phyloP scores from a whole-genome alignment of 345 rosid species.

The Rubroshorea leprosula region DNA sequence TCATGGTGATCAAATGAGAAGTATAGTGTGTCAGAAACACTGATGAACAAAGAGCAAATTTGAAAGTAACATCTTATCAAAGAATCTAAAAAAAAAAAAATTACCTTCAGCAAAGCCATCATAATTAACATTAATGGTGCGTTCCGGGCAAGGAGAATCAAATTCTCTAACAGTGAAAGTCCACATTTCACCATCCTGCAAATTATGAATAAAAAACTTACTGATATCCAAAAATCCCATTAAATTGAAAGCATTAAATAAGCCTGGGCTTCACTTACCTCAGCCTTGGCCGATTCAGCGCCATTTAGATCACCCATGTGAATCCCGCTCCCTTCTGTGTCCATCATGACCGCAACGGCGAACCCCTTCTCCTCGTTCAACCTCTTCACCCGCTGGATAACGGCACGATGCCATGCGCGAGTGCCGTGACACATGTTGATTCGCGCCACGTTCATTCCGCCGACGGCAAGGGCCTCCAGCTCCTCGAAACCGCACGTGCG shows the following conservation, averaged over 20 bases:
- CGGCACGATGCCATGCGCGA: conserved; percentile 52
- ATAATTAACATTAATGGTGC: conserved; percentile 49
- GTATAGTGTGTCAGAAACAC: no score
- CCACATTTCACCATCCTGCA: conserved; percentile 65
- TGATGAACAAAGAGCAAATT: neutral
- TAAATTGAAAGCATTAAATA: neutral
- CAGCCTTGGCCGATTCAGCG: conserved; percentile 52
- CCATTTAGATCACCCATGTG: conserved; percentile 68
- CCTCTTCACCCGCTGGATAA: conserved; percentile 50
- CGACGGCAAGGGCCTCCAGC: conserved; percentile 56
- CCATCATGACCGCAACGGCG: conserved; percentile 69
- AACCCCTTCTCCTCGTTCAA: conserved; percentile 62
- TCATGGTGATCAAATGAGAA: neutral
- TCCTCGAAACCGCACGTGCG: conserved; percentile 51
- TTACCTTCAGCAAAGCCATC: conserved; percentile 75
- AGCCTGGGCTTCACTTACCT: conserved; percentile 25
- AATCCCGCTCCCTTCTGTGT: conserved; percentile 66
- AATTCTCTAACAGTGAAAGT: conserved; percentile 48
- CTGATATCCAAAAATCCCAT: no score
- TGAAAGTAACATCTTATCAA: no score
- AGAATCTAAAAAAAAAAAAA: neutral
- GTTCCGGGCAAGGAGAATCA: conserved; percentile 38
- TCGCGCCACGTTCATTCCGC: conserved; percentile 69
- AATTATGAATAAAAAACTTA: neutral
- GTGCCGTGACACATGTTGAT: conserved; percentile 65